Conservation (phyloP, 345 rosid genomes). For the Moringa oleifera region DNA sequence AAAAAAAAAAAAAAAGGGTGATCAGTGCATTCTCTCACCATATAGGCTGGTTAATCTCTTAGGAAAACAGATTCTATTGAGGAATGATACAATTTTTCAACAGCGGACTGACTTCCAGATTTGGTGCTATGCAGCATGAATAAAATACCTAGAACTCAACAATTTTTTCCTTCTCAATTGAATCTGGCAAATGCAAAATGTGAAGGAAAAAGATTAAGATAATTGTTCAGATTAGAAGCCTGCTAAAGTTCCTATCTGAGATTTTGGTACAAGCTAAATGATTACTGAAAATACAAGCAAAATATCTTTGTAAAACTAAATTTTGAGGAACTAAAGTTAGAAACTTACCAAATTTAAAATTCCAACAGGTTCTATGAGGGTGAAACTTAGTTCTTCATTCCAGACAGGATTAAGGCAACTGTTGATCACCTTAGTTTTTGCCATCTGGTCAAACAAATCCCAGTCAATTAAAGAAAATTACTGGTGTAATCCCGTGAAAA, state of each 20-base stretch:
- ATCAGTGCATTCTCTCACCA: no score
- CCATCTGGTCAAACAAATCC: conserved; percentile 41
- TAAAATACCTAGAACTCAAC: no score
- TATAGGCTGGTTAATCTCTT: no score
- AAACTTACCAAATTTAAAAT: conserved; percentile 50
- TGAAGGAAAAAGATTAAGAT: not conserved
- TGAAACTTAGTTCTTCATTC: conserved; percentile 84
- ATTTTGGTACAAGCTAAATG: not conserved
- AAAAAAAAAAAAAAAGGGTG: no score
- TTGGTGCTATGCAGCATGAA: no score
- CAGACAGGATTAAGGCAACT: conserved; percentile 94
- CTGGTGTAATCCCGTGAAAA: not conserved
- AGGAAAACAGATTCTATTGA: no score
- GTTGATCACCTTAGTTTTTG: conserved; percentile 86
- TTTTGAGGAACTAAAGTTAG: not conserved
- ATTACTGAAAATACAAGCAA: not conserved
- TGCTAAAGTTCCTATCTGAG: not conserved
- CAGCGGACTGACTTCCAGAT: no score
- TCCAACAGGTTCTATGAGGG: conserved; percentile 67
- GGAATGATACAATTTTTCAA: no score
- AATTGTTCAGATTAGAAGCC: not conserved
- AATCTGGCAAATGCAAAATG: no score
- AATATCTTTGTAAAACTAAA: not conserved
- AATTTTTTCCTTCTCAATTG: no score
- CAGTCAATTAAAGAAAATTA: not conserved